Evolutionary conservation across 2,329 filamentous ascomycete species (phyloP).

Genomic region (Talaromyces funiculosus): DNA sequence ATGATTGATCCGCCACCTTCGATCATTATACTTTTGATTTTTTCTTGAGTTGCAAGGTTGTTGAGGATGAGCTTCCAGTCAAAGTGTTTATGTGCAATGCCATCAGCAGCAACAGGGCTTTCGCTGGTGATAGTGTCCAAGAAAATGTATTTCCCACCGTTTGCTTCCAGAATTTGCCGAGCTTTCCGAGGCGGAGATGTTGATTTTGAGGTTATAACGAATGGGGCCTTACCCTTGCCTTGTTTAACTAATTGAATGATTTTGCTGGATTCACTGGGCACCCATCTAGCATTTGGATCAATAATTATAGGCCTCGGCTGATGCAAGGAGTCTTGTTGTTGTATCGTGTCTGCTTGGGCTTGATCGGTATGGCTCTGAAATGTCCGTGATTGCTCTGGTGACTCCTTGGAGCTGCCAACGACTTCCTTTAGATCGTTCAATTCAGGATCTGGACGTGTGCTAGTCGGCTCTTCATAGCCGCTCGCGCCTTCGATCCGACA

Average conservation of each 20-base stretch:
- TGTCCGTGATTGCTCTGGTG: neutral
- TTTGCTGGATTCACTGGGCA: constrained; percentile 53
- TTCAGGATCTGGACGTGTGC: constrained; percentile 1
- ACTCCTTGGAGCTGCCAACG: neutral
- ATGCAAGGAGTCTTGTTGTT: constrained; percentile 3
- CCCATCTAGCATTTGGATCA: constrained; percentile 70
- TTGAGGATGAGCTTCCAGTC: constrained; percentile 59
- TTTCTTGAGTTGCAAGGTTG: constrained; percentile 50
- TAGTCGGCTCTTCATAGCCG: constrained; percentile 41
- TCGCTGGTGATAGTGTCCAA: constrained; percentile 14
- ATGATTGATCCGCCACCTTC: constrained; percentile 81
- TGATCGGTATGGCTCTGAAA: constrained; percentile 2
- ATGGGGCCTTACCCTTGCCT: constrained; percentile 65
- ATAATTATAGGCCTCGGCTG: constrained; percentile 78
- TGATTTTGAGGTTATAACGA: constrained; percentile 49
- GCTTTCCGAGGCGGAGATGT: constrained; percentile 16
- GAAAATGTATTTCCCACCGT: constrained; percentile 29
- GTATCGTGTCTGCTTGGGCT: neutral
- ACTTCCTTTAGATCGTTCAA: constrained; percentile 6
- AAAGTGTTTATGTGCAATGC: constrained; percentile 19
- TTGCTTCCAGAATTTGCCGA: constrained; percentile 20
- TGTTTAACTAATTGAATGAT: constrained; percentile 58
- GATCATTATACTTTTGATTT: constrained; percentile 72
- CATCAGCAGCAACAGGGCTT: neutral
- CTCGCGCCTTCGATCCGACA: constrained; percentile 62